Evolutionary conservation across 768 basidiomycete species (phyloP).

Genomic region (Russula abietina): DNA sequence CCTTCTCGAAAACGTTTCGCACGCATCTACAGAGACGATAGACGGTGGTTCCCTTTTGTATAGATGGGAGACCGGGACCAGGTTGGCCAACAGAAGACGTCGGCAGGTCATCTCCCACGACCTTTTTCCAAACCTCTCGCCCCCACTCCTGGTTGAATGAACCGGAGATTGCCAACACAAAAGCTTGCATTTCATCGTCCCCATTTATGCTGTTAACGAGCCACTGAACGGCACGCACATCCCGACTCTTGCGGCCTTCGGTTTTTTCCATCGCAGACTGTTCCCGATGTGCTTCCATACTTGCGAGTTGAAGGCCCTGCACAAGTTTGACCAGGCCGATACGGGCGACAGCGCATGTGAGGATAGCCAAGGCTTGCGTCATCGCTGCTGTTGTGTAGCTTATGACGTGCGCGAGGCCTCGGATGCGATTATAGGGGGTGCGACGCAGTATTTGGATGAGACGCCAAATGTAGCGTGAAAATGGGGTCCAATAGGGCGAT

Average conservation of each 20-base stretch:
- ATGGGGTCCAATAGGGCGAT: slow-evolving; percentile 9
- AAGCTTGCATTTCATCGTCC: not conserved
- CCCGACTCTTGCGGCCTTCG: not conserved
- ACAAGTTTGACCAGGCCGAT: not conserved
- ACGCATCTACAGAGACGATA: not conserved
- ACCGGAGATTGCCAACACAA: slow-evolving; percentile 12
- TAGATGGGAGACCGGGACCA: not conserved
- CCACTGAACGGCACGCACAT: slow-evolving; percentile 5
- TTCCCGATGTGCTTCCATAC: not conserved
- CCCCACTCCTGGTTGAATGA: slow-evolving; percentile 13
- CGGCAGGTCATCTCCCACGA: not conserved
- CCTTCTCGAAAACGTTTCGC: not conserved
- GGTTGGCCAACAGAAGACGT: not conserved
- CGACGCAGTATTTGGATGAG: slow-evolving; percentile 1
- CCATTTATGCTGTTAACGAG: not conserved
- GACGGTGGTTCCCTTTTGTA: not conserved
- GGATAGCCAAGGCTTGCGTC: no score
- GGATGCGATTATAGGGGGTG: not conserved
- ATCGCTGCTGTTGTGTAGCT: no score
- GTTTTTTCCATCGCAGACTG: slow-evolving; percentile 2
- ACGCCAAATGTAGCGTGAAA: not conserved
- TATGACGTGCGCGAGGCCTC: no score
- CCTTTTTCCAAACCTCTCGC: slow-evolving; percentile 1
- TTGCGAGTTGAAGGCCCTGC: not conserved
- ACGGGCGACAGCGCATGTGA: no score